phyloP scores from a whole-genome alignment of 2,329 filamentous ascomycete genomes.

The Rutstroemia sp. region DNA sequence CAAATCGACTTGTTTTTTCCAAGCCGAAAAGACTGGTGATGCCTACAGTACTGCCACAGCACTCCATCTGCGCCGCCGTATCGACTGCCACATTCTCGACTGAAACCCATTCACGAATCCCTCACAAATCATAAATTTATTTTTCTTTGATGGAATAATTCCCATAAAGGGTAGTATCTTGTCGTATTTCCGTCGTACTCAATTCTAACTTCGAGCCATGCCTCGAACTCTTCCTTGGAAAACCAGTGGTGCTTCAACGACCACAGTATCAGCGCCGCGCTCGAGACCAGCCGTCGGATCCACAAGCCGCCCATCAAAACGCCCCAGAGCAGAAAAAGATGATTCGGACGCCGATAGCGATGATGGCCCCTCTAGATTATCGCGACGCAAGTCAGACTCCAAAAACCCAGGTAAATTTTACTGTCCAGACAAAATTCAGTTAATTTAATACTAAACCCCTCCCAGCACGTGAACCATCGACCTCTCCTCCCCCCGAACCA shows the following conservation, averaged over 20 bases:
- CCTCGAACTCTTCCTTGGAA: constrained; percentile 25
- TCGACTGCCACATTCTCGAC: no score
- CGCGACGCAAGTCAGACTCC: background rate
- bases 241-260: constrained; percentile 6
- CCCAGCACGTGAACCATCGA: constrained; percentile 35
- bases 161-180: no score
- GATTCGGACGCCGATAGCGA: background rate
- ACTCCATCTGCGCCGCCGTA: no score
- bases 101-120: background rate
- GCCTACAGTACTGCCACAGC: no score
- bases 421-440: no score
- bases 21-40: no score
- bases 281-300: constrained; percentile 3
- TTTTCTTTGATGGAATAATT: background rate
- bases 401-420: background rate
- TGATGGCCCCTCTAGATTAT: background rate
- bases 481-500: constrained; percentile 45
- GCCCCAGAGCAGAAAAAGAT: constrained; percentile 8
- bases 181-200: background rate
- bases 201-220: constrained; percentile 12
- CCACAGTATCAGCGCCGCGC: background rate
- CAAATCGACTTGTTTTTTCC: no score
- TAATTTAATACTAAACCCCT: background rate
- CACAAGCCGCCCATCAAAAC: constrained; percentile 9
- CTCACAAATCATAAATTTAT: background rate